Conservation (phyloP, 768 basidiomycete genomes). For the Suillus fuscotomentosus region DNA sequence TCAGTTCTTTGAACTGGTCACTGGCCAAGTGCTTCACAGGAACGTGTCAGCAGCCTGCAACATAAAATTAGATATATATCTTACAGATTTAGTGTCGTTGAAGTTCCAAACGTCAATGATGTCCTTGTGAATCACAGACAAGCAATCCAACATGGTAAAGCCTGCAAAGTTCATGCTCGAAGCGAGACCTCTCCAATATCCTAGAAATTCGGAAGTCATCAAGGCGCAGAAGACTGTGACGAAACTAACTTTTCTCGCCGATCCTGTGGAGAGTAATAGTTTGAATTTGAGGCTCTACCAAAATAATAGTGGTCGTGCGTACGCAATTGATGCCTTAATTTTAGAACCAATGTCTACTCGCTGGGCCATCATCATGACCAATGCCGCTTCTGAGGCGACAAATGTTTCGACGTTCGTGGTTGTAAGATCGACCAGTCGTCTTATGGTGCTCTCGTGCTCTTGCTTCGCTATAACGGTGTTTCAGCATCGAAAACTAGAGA, state of each 20-base stretch:
- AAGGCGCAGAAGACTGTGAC: neutral
- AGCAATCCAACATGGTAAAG: constrained; percentile 9
- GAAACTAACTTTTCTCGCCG: constrained; percentile 11
- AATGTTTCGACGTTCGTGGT: constrained; percentile 8
- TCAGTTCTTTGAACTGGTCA: constrained; percentile 8
- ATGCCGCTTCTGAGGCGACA: constrained; percentile 7
- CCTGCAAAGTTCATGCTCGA: constrained; percentile 12
- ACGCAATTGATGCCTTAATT: constrained; percentile 6
- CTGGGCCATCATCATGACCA: constrained; percentile 8
- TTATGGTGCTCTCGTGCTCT: constrained; percentile 3
- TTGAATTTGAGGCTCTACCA: neutral
- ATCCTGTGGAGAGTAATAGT: neutral
- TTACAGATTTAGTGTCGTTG: constrained; percentile 8
- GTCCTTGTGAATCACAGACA: constrained; percentile 18
- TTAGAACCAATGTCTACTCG: constrained; percentile 1
- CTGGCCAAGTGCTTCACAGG: constrained; percentile 4
- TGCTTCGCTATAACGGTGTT: neutral
- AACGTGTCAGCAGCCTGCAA: neutral
- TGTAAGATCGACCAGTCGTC: constrained; percentile 6
- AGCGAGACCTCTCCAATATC: constrained; percentile 17
- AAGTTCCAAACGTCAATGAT: constrained; percentile 21
- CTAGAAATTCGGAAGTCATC: constrained; percentile 3
- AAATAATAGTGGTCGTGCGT: neutral
- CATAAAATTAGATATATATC: neutral
- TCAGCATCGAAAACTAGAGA: neutral